Base-by-base conservation (phyloP, 441 rosid species). In the Omphalea diandra region DNA sequence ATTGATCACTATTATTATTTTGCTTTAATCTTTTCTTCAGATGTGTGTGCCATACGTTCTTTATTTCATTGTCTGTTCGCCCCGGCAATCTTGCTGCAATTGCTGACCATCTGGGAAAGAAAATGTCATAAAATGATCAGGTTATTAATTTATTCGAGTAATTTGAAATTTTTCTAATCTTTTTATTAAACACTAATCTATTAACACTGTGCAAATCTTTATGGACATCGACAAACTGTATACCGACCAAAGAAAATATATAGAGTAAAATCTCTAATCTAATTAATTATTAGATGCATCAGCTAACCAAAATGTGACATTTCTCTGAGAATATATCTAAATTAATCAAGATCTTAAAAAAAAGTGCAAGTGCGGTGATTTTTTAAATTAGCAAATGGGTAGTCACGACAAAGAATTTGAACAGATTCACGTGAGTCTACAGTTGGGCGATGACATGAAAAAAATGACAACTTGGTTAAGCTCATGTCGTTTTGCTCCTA, bases 31-130 rank as follows among this genome's bases (percentile, higher is more conserved):
- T 76, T 71, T 86, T 86, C 69, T 86, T 86, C 77, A 86, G 65
- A 69, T 80, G 86, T 31, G 87, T 86, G 65, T 86, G 85, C 89
- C 89, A 83, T 22, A 82, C 84, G 50, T 84, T 84, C 67, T 83
- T 83, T 15, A 83, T 83, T 70, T 83, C 84, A 20, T 83, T 82
- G 71, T 80, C 88, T 2, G 88, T 85, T 49, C 89, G 67, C 62
- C 89, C 87, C 11, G 83, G 86, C n/a, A 85, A 77, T 63, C 63
- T 77, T 4, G 86, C 87, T 41, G 89, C 89, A 18, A 85, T 85
- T 10, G 87, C 83, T n/a, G 89, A 83, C 89, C 89, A 86, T 59
- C 89, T 82, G 82, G 3, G 32, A 3, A 15, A n/a, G 31, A 38
- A 40, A 20, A n/a, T n/a, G n/a, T n/a, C n/a, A n/a, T n/a, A n/a